phyloP scores from a whole-genome alignment of 2,329 filamentous ascomycete species.

The Colletotrichum viniferum region DNA sequence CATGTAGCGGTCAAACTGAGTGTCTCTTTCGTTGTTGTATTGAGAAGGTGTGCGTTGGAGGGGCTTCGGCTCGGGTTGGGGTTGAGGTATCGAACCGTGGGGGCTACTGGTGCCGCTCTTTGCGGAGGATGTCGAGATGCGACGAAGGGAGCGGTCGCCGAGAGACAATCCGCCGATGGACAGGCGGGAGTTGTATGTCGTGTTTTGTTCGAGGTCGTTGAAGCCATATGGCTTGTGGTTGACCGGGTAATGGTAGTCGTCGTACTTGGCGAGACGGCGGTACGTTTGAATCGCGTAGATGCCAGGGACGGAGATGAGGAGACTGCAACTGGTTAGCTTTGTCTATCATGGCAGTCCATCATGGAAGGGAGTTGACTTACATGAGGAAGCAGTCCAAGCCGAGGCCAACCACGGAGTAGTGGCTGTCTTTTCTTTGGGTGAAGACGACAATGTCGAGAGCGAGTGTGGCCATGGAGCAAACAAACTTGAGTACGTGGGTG shows the following conservation, averaged over 20 bases:
- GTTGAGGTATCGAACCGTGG: background rate
- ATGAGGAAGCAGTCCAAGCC: conserved; percentile 52
- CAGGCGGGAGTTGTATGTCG: conserved; percentile 5
- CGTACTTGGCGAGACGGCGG: conserved; percentile 51
- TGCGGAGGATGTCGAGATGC: conserved; percentile 15
- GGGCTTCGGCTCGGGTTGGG: background rate
- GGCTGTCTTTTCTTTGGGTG: conserved; percentile 43
- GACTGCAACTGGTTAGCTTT: conserved; percentile 29
- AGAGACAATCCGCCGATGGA: conserved; percentile 19
- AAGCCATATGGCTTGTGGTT: conserved; percentile 56
- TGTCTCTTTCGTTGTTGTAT: conserved; percentile 32
- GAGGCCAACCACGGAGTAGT: conserved; percentile 54
- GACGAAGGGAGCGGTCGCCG: conserved; percentile 18
- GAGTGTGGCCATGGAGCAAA: conserved; percentile 50
- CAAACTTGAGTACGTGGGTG: conserved; percentile 54
- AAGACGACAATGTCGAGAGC: conserved; percentile 59
- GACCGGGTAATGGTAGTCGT: conserved; percentile 54
- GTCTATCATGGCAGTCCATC: background rate
- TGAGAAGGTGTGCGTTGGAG: conserved; percentile 1
- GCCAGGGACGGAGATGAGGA: conserved; percentile 46
- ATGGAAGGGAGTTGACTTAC: conserved; percentile 37
- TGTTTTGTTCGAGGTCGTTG: conserved; percentile 28
- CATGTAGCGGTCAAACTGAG: conserved; percentile 30
- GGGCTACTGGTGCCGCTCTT: conserved; percentile 5
- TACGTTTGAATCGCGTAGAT: conserved; percentile 53